phyloP scores from a whole-genome alignment of 257 asterid species.

The Vinca minor region DNA sequence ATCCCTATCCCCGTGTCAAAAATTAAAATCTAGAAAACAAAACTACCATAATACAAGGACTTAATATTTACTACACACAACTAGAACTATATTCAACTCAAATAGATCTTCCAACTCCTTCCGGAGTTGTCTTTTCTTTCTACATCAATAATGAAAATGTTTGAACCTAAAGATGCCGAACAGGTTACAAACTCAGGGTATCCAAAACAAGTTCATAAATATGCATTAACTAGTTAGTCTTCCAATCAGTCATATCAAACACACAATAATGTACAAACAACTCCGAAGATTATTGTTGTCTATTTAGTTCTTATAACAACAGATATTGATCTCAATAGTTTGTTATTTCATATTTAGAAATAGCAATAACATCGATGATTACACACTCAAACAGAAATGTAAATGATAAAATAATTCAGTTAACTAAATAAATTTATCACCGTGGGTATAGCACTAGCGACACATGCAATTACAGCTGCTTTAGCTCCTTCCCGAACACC shows the following conservation, averaged over 20 bases:
- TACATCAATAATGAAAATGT: too few relatives aligned
- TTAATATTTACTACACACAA: too few relatives aligned
- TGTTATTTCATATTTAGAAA: not conserved
- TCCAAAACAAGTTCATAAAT: not conserved
- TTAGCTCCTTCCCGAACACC: slow-evolving; percentile 58
- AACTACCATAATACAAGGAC: too few relatives aligned
- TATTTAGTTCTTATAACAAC: not conserved
- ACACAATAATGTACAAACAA: not conserved
- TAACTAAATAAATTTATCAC: slow-evolving; percentile 25
- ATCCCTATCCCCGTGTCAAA: too few relatives aligned
- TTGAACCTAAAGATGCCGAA: not conserved
- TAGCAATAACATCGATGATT: not conserved
- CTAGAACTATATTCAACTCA: too few relatives aligned
- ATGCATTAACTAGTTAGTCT: not conserved
- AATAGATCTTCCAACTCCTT: too few relatives aligned
- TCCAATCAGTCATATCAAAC: not conserved
- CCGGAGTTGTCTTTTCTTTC: too few relatives aligned
- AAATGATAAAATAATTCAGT: not conserved
- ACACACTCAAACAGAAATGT: not conserved
- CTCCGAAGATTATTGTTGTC: not conserved
- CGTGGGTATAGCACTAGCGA: slow-evolving; percentile 61
- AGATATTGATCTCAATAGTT: not conserved
- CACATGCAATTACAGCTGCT: slow-evolving; percentile 59
- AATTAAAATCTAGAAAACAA: too few relatives aligned
- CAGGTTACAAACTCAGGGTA: not conserved